A percentile compares a stretch with the other conserved stretches of the same genome.
These are phyloP conservation scores for Cenchrus purpureus DNA, from an alignment of 176 grass and related monocot species.

Conservation along the genomic window DNA sequence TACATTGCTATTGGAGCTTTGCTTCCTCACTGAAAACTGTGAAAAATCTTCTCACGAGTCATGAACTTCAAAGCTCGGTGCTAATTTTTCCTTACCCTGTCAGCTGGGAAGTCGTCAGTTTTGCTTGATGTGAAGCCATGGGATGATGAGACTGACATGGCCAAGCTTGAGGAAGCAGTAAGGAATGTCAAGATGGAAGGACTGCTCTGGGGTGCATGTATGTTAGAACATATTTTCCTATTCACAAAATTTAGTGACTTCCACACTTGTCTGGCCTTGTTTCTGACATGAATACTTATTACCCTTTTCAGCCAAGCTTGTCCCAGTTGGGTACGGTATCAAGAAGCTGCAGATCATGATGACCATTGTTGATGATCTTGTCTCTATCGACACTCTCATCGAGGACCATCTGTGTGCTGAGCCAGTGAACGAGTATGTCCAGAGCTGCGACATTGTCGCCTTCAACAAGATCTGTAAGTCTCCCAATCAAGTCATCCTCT, in stretches of 20 bases:
- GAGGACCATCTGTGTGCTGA: conserved; percentile 61
- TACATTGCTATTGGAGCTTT: neutral
- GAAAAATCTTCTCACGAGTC: too few species aligned
- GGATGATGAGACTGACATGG: conserved; percentile 97
- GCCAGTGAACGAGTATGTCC: conserved; percentile 79
- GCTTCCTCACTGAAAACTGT: neutral
- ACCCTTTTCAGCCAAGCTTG: conserved; percentile 75
- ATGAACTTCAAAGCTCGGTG: neutral
- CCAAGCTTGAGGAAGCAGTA: conserved; percentile 88
- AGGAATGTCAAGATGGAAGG: conserved; percentile 88
- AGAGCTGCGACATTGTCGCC: conserved; percentile 98
- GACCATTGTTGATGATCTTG: conserved; percentile 93
- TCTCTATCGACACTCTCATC: conserved; percentile 77
- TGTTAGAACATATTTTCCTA: conserved; percentile 30
- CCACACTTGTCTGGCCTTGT: neutral
- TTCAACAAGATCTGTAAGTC: conserved; percentile 98
- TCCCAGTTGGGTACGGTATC: conserved; percentile 91
- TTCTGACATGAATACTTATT: neutral
- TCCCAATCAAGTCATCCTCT: neutral
- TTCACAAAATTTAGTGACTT: neutral
- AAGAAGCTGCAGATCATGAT: conserved; percentile 99
- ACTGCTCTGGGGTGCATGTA: conserved; percentile 95
- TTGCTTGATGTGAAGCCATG: conserved; percentile 92
- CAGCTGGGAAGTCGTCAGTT: conserved; percentile 88
- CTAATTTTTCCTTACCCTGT: conserved; percentile 16